phyloP scores from a whole-genome alignment of 139 green algal species.

The Chlamydomonas applanata region DNA sequence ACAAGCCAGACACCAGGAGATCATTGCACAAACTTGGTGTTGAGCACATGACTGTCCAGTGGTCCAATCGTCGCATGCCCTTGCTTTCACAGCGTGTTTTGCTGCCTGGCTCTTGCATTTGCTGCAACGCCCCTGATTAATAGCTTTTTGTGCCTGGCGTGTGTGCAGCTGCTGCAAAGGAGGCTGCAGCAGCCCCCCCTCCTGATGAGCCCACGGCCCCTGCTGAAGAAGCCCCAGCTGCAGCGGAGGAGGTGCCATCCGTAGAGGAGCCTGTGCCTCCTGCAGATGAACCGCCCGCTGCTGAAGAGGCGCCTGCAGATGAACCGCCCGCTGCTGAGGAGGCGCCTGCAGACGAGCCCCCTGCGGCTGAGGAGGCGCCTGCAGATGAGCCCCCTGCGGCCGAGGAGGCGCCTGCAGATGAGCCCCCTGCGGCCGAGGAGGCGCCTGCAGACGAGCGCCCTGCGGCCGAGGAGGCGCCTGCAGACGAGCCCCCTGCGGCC shows the following conservation, averaged over 20 bases:
- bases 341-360: background rate
- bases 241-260: background rate
- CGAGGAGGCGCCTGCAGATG: background rate
- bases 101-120: background rate
- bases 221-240: background rate
- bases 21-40: no score
- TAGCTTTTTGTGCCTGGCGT: background rate
- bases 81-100: background rate
- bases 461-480: background rate
- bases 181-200: background rate
- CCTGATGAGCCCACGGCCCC: background rate
- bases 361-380: background rate
- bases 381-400: background rate
- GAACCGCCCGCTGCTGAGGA: background rate
- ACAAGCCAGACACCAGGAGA: no score
- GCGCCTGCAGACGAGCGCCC: background rate
- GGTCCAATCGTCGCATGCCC: no score
- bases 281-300: no score
- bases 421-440: background rate
- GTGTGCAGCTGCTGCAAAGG: slow-evolving; percentile 9
- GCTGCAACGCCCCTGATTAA: background rate
- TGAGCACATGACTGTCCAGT: no score
- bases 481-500: background rate
- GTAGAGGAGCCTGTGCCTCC: background rate
- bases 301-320: background rate